A percentile compares a stretch with the other conserved stretches of the same genome.
Conservation (phyloP, 768 basidiomycete genomes). For the Suillus hirtellus region DNA sequence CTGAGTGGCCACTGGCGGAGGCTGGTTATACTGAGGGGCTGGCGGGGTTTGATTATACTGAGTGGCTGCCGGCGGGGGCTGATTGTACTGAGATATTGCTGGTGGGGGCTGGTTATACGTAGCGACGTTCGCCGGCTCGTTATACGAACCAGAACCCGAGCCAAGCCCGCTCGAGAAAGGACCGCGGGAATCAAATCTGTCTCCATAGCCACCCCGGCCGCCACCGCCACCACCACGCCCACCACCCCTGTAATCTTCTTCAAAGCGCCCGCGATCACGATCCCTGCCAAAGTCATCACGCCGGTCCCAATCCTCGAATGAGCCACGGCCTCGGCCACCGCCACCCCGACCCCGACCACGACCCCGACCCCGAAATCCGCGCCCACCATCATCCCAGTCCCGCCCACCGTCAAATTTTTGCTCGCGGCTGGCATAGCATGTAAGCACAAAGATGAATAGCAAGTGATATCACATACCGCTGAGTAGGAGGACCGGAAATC, state of each 20-base stretch:
- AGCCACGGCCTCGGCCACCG: conserved; percentile 36
- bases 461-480: conserved; percentile 33
- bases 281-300: conserved; percentile 43
- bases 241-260: conserved; percentile 37
- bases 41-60: conserved; percentile 29
- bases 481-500: conserved; percentile 46
- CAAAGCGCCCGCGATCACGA: conserved; percentile 34
- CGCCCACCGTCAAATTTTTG: conserved; percentile 40
- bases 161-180: conserved; percentile 27
- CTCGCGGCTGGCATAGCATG: conserved; percentile 25
- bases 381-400: conserved; percentile 47
- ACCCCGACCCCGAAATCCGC: conserved; percentile 41
- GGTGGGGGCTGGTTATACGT: conserved; percentile 30
- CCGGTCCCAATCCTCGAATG: conserved; percentile 42
- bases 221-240: conserved; percentile 29
- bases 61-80: conserved; percentile 20
- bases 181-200: conserved; percentile 45
- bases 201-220: conserved; percentile 43
- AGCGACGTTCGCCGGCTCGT: conserved; percentile 25
- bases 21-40: conserved; percentile 27
- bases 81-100: not conserved
- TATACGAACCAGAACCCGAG: conserved; percentile 22
- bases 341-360: conserved; percentile 46
- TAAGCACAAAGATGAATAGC: conserved; percentile 11
- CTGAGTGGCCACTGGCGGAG: conserved; percentile 18